Evolutionary conservation across 192 early-diverging fungal species (phyloP).

Genomic region (Diversispora eburnea): DNA sequence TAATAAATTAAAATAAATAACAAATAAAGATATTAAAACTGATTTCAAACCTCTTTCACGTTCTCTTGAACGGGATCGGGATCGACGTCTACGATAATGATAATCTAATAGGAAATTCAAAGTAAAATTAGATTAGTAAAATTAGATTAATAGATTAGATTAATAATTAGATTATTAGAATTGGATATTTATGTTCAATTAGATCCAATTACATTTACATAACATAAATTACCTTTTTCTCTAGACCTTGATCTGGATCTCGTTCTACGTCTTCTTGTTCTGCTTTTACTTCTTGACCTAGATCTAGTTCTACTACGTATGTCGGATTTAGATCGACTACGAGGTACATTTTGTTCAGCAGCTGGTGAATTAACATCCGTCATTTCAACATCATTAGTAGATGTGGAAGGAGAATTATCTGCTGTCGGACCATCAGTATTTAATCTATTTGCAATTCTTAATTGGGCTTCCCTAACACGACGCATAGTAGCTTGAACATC

Average conservation of each 20-base stretch:
- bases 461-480: slow-evolving; percentile 50
- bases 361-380: slow-evolving; percentile 22
- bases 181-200: background rate
- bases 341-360: background rate
- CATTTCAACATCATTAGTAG: slow-evolving; percentile 21
- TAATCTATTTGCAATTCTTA: slow-evolving; percentile 39
- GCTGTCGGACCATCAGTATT: slow-evolving; percentile 22
- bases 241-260: slow-evolving; percentile 40
- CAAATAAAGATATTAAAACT: background rate
- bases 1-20: background rate
- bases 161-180: background rate
- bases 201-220: background rate
- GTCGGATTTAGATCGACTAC: slow-evolving; percentile 26
- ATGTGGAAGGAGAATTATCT: slow-evolving; percentile 1
- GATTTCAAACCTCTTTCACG: slow-evolving; percentile 14
- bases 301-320: slow-evolving; percentile 35
- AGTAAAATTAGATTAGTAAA: background rate
- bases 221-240: slow-evolving; percentile 25
- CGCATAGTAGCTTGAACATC: slow-evolving; percentile 47
- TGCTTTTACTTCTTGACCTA: slow-evolving; percentile 32
- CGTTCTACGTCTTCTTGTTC: slow-evolving; percentile 33
- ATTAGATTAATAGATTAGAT: slow-evolving; percentile 12
- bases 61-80: slow-evolving; percentile 30
- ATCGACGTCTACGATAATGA: slow-evolving; percentile 28
- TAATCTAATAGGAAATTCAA: slow-evolving; percentile 10